A percentile compares a stretch with the other conserved stretches of the same genome.
Conservation (phyloP, 345 rosid species). For the Capsella bursapastoris region DNA sequence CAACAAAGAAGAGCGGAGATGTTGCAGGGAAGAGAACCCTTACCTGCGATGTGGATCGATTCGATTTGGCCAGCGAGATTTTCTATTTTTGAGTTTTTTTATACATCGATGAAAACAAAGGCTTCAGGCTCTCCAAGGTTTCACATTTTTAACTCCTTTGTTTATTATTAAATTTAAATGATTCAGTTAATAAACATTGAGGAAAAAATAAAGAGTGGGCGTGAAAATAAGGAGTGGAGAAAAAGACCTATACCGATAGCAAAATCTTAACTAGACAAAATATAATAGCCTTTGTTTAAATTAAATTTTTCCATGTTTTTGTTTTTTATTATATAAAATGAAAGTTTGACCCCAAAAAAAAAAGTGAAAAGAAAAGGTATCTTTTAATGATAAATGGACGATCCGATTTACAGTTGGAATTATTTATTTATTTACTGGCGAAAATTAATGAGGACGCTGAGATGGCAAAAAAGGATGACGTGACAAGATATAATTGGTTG, state of each 20-base stretch:
- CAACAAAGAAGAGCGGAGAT: constrained; percentile 7
- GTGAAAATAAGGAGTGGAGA: too few relatives aligned
- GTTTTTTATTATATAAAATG: too few relatives aligned
- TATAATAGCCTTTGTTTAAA: too few relatives aligned
- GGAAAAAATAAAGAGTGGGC: neutral
- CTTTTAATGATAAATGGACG: neutral
- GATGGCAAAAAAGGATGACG: constrained; percentile 19
- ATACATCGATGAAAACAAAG: constrained; percentile 43
- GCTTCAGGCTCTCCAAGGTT: neutral
- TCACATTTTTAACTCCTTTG: neutral
- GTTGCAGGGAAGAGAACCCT: constrained; percentile 8
- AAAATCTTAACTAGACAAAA: too few relatives aligned
- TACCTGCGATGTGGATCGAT: constrained; percentile 35
- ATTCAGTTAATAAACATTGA: too few relatives aligned
- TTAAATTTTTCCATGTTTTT: too few relatives aligned
- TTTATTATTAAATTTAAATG: too few relatives aligned
- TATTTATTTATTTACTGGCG: constrained; percentile 1
- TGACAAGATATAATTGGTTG: constrained; percentile 25
- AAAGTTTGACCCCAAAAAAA: too few relatives aligned
- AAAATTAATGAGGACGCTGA: constrained; percentile 1
- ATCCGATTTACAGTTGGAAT: constrained; percentile 16
- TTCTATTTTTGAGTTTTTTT: constrained; percentile 3
- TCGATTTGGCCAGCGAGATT: constrained; percentile 34
- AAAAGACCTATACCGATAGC: too few relatives aligned
- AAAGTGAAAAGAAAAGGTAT: constrained; percentile 7